phyloP scores from a whole-genome alignment of 1,284 basidiomycete genomes.

The Testicularia cyperi region DNA sequence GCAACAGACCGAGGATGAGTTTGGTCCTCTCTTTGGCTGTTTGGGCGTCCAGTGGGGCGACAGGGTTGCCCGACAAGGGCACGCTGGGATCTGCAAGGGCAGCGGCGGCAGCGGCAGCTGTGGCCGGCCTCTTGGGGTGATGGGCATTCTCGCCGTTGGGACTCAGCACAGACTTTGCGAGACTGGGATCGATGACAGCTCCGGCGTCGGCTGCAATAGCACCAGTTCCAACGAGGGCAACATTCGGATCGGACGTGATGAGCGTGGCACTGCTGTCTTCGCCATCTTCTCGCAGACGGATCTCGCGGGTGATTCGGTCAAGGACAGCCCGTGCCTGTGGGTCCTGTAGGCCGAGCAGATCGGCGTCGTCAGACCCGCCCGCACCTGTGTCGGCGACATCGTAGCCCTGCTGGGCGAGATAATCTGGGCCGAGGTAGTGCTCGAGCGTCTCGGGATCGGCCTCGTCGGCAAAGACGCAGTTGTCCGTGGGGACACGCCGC shows the following conservation, averaged over 20 bases:
- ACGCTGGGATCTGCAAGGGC: constrained; percentile 6
- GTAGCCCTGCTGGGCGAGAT: constrained; percentile 26
- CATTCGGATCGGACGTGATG: not conserved
- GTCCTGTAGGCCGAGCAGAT: constrained; percentile 27
- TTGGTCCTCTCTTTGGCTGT: constrained; percentile 24
- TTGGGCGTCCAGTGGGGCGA: constrained; percentile 21
- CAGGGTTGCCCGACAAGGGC: constrained; percentile 8
- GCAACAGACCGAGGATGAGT: constrained; percentile 41
- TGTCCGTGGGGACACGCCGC: constrained; percentile 43
- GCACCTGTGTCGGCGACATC: constrained; percentile 11
- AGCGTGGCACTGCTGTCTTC: constrained; percentile 4
- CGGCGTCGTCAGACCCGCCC: constrained; percentile 1
- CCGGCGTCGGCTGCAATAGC: constrained; percentile 2
- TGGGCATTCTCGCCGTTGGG: not conserved
- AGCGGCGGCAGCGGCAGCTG: not conserved
- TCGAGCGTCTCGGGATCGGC: constrained; percentile 35
- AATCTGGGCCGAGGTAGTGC: constrained; percentile 29
- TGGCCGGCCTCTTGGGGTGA: too few species aligned
- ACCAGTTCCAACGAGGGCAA: not conserved
- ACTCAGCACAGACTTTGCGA: constrained; percentile 5
- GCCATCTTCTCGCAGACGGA: constrained; percentile 14
- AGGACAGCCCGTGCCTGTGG: constrained; percentile 45
- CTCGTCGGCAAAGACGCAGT: constrained; percentile 49
- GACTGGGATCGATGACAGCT: constrained; percentile 7
- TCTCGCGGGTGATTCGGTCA: constrained; percentile 45